These are phyloP conservation scores for Vitis amurensis DNA, from an alignment of 164 flowering plant species.

Conservation along the genomic window DNA sequence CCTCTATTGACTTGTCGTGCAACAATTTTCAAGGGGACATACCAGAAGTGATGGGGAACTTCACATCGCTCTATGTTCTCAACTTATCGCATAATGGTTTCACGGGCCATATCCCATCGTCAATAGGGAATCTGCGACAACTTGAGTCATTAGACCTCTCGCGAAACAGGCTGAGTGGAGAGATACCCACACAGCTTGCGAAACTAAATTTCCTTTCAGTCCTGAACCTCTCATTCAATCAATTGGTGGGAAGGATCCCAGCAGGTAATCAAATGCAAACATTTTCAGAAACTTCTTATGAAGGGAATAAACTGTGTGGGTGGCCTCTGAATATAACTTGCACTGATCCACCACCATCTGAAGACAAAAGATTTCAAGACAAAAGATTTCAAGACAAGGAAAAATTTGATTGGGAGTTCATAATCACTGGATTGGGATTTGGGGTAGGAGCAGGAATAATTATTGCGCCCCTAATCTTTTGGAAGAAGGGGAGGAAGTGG, in stretches of 20 bases:
- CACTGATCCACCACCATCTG: background rate
- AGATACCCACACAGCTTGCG: slow-evolving; percentile 35
- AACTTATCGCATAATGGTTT: slow-evolving; percentile 53
- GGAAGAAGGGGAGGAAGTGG: slow-evolving; percentile 39
- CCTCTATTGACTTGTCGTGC: slow-evolving; percentile 51
- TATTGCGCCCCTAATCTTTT: slow-evolving; percentile 36
- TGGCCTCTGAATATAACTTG: slow-evolving; percentile 21
- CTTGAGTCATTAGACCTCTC: slow-evolving; percentile 54
- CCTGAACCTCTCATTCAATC: slow-evolving; percentile 45
- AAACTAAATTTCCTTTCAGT: slow-evolving; percentile 35
- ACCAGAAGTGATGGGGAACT: slow-evolving; percentile 41
- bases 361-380: background rate
- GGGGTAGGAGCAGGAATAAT: slow-evolving; percentile 45
- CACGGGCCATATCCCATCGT: slow-evolving; percentile 41
- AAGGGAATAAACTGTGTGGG: slow-evolving; percentile 48
- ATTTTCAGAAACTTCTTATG: too few relatives aligned
- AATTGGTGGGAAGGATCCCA: slow-evolving; percentile 41
- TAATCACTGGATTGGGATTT: slow-evolving; percentile 45
- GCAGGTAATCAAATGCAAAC: too few relatives aligned
- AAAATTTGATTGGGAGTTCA: slow-evolving; percentile 41
- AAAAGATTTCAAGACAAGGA: background rate
- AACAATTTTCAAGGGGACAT: slow-evolving; percentile 50
- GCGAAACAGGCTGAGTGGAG: slow-evolving; percentile 33
- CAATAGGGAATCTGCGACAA: slow-evolving; percentile 31
- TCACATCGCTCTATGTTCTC: slow-evolving; percentile 41